phyloP scores from a whole-genome alignment of 345 rosid species.

The Citrus glauca region DNA sequence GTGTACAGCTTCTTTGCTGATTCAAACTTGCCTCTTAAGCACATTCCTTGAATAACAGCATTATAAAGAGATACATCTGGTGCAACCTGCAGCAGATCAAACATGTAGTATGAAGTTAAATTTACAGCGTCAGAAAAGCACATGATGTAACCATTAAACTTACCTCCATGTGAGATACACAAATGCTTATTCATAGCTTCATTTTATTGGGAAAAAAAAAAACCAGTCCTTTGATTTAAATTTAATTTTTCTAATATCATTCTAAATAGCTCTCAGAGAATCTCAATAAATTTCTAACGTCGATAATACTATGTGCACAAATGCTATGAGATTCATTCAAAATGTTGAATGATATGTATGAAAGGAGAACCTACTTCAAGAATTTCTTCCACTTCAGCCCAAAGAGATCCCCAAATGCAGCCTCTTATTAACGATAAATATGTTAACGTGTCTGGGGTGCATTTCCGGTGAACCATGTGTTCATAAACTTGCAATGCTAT shows the following conservation, averaged over 20 bases:
- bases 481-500: constrained; percentile 68
- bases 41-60: constrained; percentile 74
- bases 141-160: background rate
- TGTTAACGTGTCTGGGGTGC: constrained; percentile 63
- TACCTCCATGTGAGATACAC: too few species aligned
- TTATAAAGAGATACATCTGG: constrained; percentile 58
- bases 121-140: background rate
- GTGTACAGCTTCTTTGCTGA: constrained; percentile 55
- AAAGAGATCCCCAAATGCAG: constrained; percentile 81
- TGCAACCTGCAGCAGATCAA: constrained; percentile 39
- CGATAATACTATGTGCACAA: background rate
- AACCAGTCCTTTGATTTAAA: too few species aligned
- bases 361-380: constrained; percentile 39
- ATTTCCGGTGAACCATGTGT: constrained; percentile 56
- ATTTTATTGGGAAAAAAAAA: too few species aligned
- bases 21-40: constrained; percentile 54
- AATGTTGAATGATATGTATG: background rate
- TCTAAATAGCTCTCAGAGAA: background rate
- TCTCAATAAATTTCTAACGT: background rate
- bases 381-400: constrained; percentile 63
- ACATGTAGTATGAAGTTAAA: constrained; percentile 2
- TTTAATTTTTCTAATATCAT: too few species aligned
- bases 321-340: background rate
- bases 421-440: constrained; percentile 58
- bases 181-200: too few species aligned